These are phyloP conservation scores for Dendrocalamus latiflorus DNA, from an alignment of 202 grass and related monocot species.

Conservation along the genomic window DNA sequence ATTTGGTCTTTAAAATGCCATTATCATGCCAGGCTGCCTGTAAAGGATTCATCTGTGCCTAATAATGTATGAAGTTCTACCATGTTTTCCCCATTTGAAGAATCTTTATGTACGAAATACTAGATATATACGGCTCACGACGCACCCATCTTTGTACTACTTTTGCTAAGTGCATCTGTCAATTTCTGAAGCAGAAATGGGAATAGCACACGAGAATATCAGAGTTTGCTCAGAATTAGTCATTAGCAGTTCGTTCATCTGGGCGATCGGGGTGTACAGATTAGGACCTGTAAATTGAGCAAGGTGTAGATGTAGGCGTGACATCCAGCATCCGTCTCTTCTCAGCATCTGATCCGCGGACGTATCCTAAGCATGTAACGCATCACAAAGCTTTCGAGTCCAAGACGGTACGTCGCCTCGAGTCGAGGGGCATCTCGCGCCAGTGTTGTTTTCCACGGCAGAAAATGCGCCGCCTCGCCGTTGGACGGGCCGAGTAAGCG, in stretches of 20 bases:
- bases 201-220: background rate
- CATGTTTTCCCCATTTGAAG: constrained; percentile 27
- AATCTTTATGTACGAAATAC: background rate
- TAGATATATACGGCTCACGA: background rate
- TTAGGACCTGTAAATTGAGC: no score
- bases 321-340: background rate
- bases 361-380: background rate
- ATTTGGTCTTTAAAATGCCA: constrained; percentile 14
- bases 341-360: background rate
- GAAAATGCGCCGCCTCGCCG: background rate
- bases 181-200: background rate
- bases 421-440: background rate
- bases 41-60: background rate
- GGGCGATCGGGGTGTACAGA: background rate
- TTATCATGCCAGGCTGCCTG: background rate
- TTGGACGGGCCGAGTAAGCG: constrained; percentile 2
- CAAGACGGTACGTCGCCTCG: constrained; percentile 4
- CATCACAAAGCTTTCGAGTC: background rate
- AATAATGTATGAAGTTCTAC: background rate
- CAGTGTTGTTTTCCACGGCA: background rate
- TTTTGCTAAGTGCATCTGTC: background rate
- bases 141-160: background rate
- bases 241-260: background rate
- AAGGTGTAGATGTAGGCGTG: no score
- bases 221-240: background rate